Conservation (phyloP, 352 stramenopile species). For the Phytophthora aleatoria region DNA sequence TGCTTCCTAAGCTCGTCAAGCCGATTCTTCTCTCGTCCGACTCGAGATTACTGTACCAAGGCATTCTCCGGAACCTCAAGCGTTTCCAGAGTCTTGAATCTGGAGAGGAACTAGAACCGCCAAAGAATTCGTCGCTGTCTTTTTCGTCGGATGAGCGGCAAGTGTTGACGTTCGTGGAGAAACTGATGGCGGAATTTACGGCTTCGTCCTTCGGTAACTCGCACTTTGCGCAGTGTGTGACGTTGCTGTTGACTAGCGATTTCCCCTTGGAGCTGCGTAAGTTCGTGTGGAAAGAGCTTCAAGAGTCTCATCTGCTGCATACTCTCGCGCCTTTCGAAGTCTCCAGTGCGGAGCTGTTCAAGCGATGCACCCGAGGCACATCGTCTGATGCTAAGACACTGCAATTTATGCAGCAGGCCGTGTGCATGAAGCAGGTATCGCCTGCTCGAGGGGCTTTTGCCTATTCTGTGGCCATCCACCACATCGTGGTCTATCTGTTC, state of each 20-base stretch:
- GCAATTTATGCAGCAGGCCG: conserved; percentile 52
- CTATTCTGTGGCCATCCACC: conserved; percentile 65
- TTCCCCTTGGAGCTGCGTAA: conserved; percentile 62
- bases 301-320: conserved; percentile 56
- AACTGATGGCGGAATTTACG: conserved; percentile 70
- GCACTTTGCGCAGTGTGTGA: conserved; percentile 68
- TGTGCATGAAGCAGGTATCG: conserved; percentile 43
- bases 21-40: conserved; percentile 35
- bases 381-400: conserved; percentile 47
- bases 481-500: conserved; percentile 66
- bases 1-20: conserved; percentile 53
- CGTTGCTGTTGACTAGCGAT: conserved; percentile 61
- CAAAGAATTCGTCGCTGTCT: conserved; percentile 12
- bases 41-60: conserved; percentile 46
- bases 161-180: conserved; percentile 71
- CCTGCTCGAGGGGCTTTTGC: conserved; percentile 49
- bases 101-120: conserved; percentile 8
- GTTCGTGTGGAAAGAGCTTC: conserved; percentile 77
- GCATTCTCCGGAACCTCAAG: conserved; percentile 54
- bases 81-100: conserved; percentile 53
- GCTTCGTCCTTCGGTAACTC: conserved; percentile 68
- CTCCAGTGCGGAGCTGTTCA: conserved; percentile 30
- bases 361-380: conserved; percentile 37
- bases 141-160: conserved; percentile 60
- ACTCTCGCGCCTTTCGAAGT: conserved; percentile 50